Evolutionary conservation across 352 stramenopile genomes (phyloP).

Genomic region (Globisporangium polare): DNA sequence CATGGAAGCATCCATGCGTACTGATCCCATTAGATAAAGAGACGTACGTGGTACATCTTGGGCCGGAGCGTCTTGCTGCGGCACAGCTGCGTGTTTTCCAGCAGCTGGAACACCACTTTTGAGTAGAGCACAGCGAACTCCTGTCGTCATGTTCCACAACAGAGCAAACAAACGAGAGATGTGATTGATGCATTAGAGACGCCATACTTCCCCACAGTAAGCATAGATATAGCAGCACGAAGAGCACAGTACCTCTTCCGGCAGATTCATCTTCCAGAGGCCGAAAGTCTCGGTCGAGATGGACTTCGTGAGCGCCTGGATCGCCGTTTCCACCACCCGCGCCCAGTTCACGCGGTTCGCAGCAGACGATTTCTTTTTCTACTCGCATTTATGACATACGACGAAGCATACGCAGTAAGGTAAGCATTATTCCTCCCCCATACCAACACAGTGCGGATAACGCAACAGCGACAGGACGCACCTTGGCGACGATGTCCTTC

Average conservation of each 20-base stretch:
- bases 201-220: neutral
- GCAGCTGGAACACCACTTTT: conserved; percentile 58
- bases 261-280: conserved; percentile 79
- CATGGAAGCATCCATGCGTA: no score
- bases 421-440: neutral
- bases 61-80: conserved; percentile 56
- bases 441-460: neutral
- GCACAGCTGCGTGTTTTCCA: conserved; percentile 61
- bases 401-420: neutral
- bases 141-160: conserved; percentile 17
- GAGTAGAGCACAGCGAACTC: conserved; percentile 78
- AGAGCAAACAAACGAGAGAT: neutral
- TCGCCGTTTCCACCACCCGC: conserved; percentile 56
- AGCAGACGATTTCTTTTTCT: conserved; percentile 31
- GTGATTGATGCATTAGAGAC: neutral
- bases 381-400: neutral
- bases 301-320: conserved; percentile 57
- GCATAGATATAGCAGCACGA: neutral
- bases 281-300: conserved; percentile 58
- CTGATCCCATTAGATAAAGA: neutral
- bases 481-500: conserved; percentile 59
- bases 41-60: conserved; percentile 62
- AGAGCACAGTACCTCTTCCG: conserved; percentile 47
- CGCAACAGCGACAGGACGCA: conserved; percentile 8
- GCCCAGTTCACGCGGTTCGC: conserved; percentile 56